phyloP scores from a whole-genome alignment of 139 green algal genomes.

The Volvox reticuliferus region DNA sequence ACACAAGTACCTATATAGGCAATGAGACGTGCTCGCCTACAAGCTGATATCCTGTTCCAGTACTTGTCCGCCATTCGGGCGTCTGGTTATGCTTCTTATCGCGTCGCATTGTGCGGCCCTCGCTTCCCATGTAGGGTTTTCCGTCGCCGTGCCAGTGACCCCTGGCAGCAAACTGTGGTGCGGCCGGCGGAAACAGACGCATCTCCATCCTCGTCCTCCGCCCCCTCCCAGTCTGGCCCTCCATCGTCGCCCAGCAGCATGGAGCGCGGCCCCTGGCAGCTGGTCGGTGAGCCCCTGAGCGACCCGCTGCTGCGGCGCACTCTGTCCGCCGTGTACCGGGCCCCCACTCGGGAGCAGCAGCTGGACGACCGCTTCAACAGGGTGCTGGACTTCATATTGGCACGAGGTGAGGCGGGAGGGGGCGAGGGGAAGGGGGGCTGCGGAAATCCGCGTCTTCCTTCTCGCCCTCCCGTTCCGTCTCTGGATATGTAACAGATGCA shows the following conservation, averaged over 20 bases:
- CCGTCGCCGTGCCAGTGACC: conserved; percentile 2
- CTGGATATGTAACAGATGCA: too few species aligned
- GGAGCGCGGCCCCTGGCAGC: conserved; percentile 53
- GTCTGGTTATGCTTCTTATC: too few species aligned
- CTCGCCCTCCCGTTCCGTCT: too few species aligned
- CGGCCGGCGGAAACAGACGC: background rate
- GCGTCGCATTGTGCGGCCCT: too few species aligned
- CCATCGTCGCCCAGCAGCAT: background rate
- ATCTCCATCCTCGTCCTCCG: background rate
- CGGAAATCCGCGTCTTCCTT: background rate
- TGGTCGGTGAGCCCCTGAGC: conserved; percentile 66
- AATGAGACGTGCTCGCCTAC: too few species aligned
- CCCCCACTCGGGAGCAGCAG: conserved; percentile 45
- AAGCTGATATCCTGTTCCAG: too few species aligned
- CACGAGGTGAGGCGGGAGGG: conserved; percentile 38
- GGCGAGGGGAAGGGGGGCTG: background rate
- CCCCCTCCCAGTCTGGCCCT: background rate
- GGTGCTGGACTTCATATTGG: conserved; percentile 63
- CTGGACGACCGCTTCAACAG: conserved; percentile 55
- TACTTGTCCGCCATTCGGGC: too few species aligned
- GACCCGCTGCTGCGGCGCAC: conserved; percentile 71
- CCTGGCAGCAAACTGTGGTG: conserved; percentile 62
- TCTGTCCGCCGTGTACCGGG: conserved; percentile 35
- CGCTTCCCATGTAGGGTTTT: conserved; percentile 40
- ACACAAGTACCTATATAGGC: too few species aligned